A percentile compares a stretch with the other conserved stretches of the same genome.
These are phyloP conservation scores for Dendrocalamus latiflorus DNA, from an alignment of 202 grass and related monocot genomes.

Conservation along the genomic window DNA sequence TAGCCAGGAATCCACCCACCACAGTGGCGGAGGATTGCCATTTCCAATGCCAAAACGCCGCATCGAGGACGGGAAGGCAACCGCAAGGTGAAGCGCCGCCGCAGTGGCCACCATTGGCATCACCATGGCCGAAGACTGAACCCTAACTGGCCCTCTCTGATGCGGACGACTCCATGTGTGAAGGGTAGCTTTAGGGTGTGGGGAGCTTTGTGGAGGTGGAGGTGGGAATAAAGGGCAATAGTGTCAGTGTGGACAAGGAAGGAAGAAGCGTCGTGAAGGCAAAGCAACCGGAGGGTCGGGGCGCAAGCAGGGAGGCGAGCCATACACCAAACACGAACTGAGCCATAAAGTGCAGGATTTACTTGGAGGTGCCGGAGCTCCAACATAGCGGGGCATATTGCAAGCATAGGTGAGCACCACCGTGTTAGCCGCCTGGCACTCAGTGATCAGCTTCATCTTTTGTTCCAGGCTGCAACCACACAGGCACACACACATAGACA, in stretches of 20 bases:
- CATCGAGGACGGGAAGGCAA: conserved; percentile 18
- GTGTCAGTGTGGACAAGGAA: not conserved
- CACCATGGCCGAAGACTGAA: conserved; percentile 26
- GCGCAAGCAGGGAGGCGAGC: too few relatives aligned
- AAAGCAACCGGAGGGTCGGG: conserved; percentile 8
- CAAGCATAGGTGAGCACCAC: too few relatives aligned
- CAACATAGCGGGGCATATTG: too few relatives aligned
- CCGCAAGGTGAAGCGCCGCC: conserved; percentile 28
- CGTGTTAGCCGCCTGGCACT: too few relatives aligned
- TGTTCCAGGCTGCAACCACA: too few relatives aligned
- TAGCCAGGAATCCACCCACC: not conserved
- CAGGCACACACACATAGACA: too few relatives aligned
- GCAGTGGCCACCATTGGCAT: conserved; percentile 37
- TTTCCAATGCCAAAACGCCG: conserved; percentile 18
- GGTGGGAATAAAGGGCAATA: conserved; percentile 25
- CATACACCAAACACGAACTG: too few relatives aligned
- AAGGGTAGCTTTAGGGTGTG: conserved; percentile 7
- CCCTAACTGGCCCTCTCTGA: conserved; percentile 5
- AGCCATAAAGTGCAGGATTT: too few relatives aligned
- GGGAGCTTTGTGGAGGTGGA: not conserved
- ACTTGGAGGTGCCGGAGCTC: too few relatives aligned
- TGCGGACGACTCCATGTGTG: conserved; percentile 32
- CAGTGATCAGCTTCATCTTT: too few relatives aligned
- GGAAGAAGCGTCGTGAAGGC: conserved; percentile 34
- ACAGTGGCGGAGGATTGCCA: conserved; percentile 2